Evolutionary conservation across 352 stramenopile genomes (phyloP).

Genomic region (Phytophthora crassamura): DNA sequence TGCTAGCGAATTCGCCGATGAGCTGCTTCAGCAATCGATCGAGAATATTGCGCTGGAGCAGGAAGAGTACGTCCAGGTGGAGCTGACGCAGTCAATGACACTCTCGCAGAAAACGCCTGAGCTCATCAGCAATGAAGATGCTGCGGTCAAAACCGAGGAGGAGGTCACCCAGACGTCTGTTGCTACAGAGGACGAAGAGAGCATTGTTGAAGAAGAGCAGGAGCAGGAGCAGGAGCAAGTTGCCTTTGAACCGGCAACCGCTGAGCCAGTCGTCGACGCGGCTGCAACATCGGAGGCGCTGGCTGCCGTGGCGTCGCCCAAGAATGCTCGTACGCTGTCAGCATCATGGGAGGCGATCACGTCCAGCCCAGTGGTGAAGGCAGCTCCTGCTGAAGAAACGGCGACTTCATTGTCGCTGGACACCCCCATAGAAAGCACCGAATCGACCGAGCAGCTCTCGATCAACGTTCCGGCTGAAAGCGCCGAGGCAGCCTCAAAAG

Average conservation of each 20-base stretch:
- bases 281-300: neutral
- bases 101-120: slow-evolving; percentile 37
- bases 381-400: slow-evolving; percentile 17
- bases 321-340: slow-evolving; percentile 8
- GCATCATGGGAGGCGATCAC: slow-evolving; percentile 31
- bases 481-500: slow-evolving; percentile 15
- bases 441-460: slow-evolving; percentile 24
- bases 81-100: slow-evolving; percentile 58
- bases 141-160: slow-evolving; percentile 25
- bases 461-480: slow-evolving; percentile 33
- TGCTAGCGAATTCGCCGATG: slow-evolving; percentile 48
- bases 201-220: slow-evolving; percentile 33
- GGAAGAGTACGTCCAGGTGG: slow-evolving; percentile 76
- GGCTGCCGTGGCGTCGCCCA: slow-evolving; percentile 17
- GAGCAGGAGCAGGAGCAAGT: slow-evolving; percentile 7
- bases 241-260: slow-evolving; percentile 2
- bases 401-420: slow-evolving; percentile 25
- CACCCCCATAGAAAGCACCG: slow-evolving; percentile 8
- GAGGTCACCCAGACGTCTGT: slow-evolving; percentile 17
- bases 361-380: slow-evolving; percentile 27
- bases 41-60: slow-evolving; percentile 55
- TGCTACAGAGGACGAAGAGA: slow-evolving; percentile 30
- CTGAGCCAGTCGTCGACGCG: slow-evolving; percentile 12
- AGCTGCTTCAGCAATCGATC: slow-evolving; percentile 55
- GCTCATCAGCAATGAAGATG: slow-evolving; percentile 39